Conservation (phyloP, 257 asterid genomes). For the Solanum chilense region DNA sequence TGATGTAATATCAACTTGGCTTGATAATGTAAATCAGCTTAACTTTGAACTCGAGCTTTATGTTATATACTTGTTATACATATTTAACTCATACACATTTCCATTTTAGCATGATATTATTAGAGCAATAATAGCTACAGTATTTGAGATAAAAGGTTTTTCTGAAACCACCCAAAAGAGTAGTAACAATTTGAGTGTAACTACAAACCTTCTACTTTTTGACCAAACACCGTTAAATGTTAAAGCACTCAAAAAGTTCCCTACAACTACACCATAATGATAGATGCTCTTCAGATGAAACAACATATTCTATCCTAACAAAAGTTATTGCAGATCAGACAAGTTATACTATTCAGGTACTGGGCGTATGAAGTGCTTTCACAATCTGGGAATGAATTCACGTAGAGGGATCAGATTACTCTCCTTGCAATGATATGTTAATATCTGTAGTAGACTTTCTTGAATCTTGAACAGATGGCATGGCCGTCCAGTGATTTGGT, state of each 20-base stretch:
- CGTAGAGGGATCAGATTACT: neutral
- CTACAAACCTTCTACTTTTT: neutral
- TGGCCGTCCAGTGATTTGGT: constrained; percentile 27
- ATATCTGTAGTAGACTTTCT: constrained; percentile 53
- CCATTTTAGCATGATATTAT: neutral
- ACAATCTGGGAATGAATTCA: neutral
- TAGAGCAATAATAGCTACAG: neutral
- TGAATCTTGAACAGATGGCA: constrained; percentile 29
- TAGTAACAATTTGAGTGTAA: neutral
- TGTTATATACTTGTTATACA: neutral
- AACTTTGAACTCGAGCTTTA: neutral
- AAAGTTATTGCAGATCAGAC: neutral
- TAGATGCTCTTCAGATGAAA: neutral
- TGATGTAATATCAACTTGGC: neutral
- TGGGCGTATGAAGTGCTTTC: neutral
- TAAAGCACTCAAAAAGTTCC: neutral
- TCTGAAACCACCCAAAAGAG: neutral
- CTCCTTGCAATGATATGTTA: constrained; percentile 57
- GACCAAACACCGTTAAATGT: neutral
- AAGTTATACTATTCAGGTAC: neutral
- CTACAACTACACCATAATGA: neutral
- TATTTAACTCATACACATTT: neutral
- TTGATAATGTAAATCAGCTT: neutral
- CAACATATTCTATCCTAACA: neutral
- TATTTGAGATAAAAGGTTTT: neutral